Evolutionary conservation across 2,329 filamentous ascomycete genomes (phyloP).

Genomic region (Pezicula radicicola): DNA sequence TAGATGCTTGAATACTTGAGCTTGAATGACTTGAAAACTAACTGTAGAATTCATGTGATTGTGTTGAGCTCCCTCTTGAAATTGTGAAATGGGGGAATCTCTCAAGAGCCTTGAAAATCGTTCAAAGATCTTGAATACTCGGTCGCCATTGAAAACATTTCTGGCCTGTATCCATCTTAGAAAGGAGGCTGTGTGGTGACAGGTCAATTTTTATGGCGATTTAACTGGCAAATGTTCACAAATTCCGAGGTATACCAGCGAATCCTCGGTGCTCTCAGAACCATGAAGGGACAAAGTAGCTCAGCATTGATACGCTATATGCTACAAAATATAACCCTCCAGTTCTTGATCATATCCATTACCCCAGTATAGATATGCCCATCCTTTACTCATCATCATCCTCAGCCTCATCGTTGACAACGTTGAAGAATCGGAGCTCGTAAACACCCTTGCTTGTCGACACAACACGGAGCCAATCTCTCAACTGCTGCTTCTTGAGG

Average conservation of each 20-base stretch:
- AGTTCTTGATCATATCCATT: slow-evolving; percentile 7
- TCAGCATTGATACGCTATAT: slow-evolving; percentile 12
- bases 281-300: slow-evolving; percentile 6
- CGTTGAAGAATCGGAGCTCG: slow-evolving; percentile 99
- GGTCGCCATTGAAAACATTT: not conserved
- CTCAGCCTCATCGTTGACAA: slow-evolving; percentile 95
- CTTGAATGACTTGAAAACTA: not conserved
- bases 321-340: slow-evolving; percentile 7
- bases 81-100: no score
- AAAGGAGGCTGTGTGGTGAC: no score
- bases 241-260: not conserved
- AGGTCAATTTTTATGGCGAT: no score
- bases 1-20: not conserved
- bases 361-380: not conserved
- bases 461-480: slow-evolving; percentile 99
- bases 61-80: not conserved
- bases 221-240: not conserved
- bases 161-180: no score
- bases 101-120: no score
- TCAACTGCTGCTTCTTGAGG: slow-evolving; percentile 99
- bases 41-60: not conserved
- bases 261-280: no score
- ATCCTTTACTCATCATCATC: slow-evolving; percentile 93
- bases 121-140: not conserved
- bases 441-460: slow-evolving; percentile 98